phyloP scores from a whole-genome alignment of 306 rosid genomes.

The Myrica gale region DNA sequence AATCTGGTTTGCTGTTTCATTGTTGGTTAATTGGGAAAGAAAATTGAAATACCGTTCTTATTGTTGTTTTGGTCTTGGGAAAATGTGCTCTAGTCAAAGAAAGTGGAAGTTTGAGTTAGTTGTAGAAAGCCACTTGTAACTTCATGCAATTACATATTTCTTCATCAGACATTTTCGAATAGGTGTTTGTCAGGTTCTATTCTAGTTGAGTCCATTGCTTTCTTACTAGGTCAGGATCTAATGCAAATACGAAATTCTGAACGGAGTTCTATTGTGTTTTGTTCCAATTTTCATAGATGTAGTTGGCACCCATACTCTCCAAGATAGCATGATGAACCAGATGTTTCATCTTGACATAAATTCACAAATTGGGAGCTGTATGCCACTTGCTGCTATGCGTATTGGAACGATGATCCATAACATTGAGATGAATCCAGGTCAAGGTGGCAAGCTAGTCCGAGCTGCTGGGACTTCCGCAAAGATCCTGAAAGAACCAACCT shows the following conservation, averaged over 20 bases:
- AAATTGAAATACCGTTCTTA: background rate
- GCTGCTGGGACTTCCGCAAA: constrained; percentile 81
- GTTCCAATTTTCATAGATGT: constrained; percentile 29
- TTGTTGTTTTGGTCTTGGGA: background rate
- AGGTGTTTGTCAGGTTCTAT: background rate
- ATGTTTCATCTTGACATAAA: constrained; percentile 67
- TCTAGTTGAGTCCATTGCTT: background rate
- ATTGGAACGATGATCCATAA: constrained; percentile 89
- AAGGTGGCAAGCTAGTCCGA: constrained; percentile 88
- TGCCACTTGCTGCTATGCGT: constrained; percentile 78
- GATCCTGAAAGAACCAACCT: constrained; percentile 75
- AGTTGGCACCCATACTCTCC: constrained; percentile 30
- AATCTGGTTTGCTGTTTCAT: background rate
- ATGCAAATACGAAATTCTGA: background rate
- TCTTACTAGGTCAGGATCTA: background rate
- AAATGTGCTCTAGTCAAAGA: background rate
- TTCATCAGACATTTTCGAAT: background rate
- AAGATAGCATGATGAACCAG: constrained; percentile 49
- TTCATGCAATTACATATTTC: background rate
- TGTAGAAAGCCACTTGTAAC: background rate
- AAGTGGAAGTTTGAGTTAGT: background rate
- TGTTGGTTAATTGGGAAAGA: background rate
- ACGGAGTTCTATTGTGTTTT: background rate
- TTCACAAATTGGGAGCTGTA: constrained; percentile 76
- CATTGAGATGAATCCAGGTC: constrained; percentile 75